Evolutionary conservation across 148 eudicot genomes (phyloP), one percentile per base, ranked within the genome.

Genomic region (Bassia scoparia): DNA sequence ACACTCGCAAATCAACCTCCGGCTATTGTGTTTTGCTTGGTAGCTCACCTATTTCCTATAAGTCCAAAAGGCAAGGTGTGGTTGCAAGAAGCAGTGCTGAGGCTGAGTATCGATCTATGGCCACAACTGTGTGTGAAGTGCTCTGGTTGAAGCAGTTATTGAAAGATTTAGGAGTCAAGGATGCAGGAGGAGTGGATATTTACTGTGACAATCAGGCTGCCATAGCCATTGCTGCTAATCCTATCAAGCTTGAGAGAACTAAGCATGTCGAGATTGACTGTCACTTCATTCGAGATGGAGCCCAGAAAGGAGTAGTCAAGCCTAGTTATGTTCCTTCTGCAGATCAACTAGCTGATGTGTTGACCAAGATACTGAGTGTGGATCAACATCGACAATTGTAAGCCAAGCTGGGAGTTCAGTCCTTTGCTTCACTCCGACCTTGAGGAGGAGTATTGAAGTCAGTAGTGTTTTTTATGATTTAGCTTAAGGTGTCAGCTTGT

Each of bases 241-340:
- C 67, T 2, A 24, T 61, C 41, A 4, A 61, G 5, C 67, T 29
- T 29, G 67, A 61, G 67, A 61, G 38, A 21, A 61, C 38, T 15
- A 61, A 61, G 30, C 67, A 61, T 31, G 21, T 61, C 7, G 67
- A 61, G 17, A 2, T 61, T 24, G 67, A 61, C 37, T 61, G 67
- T 61, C 67, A 61, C 33, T 61, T 61, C 38, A 10, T 29, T 7
- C 4, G 38, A 16, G 67, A 61, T 1, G 15, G 15, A 52, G n/a
- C 5, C 7, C 13, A 29, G 11, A 16, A 12, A 29, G 21, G 41
- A 4, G 46, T 65, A 6, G 13, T 37, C 9, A 4, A 4, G 17
- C n/a, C 33, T 13, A 12, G 6, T 38, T 24, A 37, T 37, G 16
- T 37, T 12, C n/a, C 48, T 3, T 3, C 26, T 5, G 21, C 14